Conservation (phyloP, 768 basidiomycete genomes). For the Naganishia kalamii region DNA sequence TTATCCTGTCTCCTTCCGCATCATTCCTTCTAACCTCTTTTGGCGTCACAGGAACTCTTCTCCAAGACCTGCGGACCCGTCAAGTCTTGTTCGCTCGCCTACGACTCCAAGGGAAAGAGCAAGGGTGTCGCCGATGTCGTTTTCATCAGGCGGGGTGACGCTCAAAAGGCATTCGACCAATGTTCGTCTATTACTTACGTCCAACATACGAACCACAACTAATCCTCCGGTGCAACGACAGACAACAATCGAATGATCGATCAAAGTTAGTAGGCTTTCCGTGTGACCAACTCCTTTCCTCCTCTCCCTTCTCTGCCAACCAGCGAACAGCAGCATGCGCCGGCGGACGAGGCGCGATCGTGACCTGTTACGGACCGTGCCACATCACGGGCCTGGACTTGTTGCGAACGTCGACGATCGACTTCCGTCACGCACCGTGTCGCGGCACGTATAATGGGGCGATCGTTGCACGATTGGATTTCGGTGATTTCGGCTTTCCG, state of each 20-base stretch:
- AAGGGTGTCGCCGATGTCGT: constrained; percentile 83
- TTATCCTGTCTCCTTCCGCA: neutral
- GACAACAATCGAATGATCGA: constrained; percentile 98
- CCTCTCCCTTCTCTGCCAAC: neutral
- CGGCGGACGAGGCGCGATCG: neutral
- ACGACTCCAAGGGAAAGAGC: constrained; percentile 75
- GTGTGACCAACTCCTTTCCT: constrained; percentile 7
- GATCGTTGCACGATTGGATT: too few relatives aligned
- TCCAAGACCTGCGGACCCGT: constrained; percentile 80
- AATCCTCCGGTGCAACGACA: constrained; percentile 5
- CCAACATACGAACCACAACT: neutral
- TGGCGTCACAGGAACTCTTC: constrained; percentile 72
- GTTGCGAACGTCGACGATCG: too few relatives aligned
- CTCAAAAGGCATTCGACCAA: constrained; percentile 79
- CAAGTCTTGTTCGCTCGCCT: constrained; percentile 73
- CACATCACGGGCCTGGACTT: too few relatives aligned
- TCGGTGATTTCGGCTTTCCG: too few relatives aligned
- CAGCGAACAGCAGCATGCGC: constrained; percentile 14
- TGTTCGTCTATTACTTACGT: constrained; percentile 46
- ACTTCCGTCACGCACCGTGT: too few relatives aligned
- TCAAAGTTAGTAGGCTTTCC: constrained; percentile 83
- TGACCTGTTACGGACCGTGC: neutral
- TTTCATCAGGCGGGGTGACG: constrained; percentile 81
- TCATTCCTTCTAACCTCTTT: constrained; percentile 6
- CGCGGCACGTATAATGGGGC: too few relatives aligned